Percentiles rank a stretch among this genome's conserved stretches.
Conservation (phyloP, 805 yeast genomes). For the Cyberlindnera subsufficiens region DNA sequence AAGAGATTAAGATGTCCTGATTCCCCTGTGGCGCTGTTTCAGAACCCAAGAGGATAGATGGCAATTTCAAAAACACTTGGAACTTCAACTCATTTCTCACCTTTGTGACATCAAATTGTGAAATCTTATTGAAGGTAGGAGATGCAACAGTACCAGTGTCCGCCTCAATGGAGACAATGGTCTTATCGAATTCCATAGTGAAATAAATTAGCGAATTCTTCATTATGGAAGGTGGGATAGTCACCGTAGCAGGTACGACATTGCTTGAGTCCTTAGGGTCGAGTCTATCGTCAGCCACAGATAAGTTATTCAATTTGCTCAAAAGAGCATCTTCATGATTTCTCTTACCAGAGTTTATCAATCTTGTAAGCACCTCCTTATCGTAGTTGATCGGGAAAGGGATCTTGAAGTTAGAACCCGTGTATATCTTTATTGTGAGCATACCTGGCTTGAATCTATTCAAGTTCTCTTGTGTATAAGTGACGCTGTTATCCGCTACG, state of each 20-base stretch:
- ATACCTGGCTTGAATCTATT: conserved; percentile 53
- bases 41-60: conserved; percentile 47
- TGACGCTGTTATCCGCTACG: not conserved
- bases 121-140: conserved; percentile 84
- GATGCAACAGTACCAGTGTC: conserved; percentile 70
- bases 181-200: conserved; percentile 92
- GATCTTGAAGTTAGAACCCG: conserved; percentile 58
- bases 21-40: not conserved
- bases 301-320: conserved; percentile 14
- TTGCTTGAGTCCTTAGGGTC: conserved; percentile 7
- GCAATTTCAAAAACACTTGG: conserved; percentile 76
- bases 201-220: conserved; percentile 71
- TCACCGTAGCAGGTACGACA: conserved; percentile 46
- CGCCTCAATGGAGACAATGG: conserved; percentile 84
- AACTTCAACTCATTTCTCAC: conserved; percentile 56
- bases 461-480: conserved; percentile 6
- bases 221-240: conserved; percentile 47
- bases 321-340: conserved; percentile 15
- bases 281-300: conserved; percentile 21
- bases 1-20: conserved; percentile 73
- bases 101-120: conserved; percentile 83
- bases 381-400: conserved; percentile 69
- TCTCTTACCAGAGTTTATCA: conserved; percentile 49
- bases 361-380: conserved; percentile 55
- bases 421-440: conserved; percentile 70